Conservation (phyloP, 805 yeast species). For the Yamadazyma sp. region DNA sequence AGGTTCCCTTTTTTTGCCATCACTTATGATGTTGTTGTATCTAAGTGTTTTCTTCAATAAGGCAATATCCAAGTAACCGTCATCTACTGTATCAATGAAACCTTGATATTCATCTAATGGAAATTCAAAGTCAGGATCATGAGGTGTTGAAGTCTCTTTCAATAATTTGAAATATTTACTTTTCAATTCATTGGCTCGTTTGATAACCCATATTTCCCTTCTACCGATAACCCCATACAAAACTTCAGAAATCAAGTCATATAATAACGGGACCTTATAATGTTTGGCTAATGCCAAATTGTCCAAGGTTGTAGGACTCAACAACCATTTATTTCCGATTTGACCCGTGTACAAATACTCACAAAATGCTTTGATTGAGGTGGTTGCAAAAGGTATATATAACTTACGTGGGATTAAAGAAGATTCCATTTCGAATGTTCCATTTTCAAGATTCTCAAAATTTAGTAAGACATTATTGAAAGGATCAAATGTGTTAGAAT, state of each 20-base stretch:
- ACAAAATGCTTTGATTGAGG: constrained; percentile 60
- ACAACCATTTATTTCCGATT: constrained; percentile 70
- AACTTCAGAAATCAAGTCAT: constrained; percentile 66
- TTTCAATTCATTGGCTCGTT: constrained; percentile 38
- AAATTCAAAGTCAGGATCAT: constrained; percentile 25
- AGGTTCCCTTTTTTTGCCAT: constrained; percentile 1
- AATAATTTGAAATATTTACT: constrained; percentile 23
- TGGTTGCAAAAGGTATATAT: constrained; percentile 64
- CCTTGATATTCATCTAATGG: constrained; percentile 53
- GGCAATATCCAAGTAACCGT: constrained; percentile 58
- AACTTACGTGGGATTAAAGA: constrained; percentile 63
- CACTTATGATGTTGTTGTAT: constrained; percentile 20
- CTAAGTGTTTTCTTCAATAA: constrained; percentile 47
- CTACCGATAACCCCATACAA: constrained; percentile 67
- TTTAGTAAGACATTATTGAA: constrained; percentile 19
- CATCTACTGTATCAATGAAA: constrained; percentile 58
- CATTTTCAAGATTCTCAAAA: constrained; percentile 30
- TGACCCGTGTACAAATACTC: constrained; percentile 80
- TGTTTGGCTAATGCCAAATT: constrained; percentile 59
- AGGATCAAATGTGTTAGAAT: constrained; percentile 6
- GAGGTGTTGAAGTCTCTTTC: constrained; percentile 20
- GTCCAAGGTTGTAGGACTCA: constrained; percentile 67
- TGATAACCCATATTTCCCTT: constrained; percentile 53
- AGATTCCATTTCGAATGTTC: constrained; percentile 49
- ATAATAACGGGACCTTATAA: constrained; percentile 66